phyloP scores from a whole-genome alignment of 495 filamentous ascomycete genomes.

The Penicillium canescens region DNA sequence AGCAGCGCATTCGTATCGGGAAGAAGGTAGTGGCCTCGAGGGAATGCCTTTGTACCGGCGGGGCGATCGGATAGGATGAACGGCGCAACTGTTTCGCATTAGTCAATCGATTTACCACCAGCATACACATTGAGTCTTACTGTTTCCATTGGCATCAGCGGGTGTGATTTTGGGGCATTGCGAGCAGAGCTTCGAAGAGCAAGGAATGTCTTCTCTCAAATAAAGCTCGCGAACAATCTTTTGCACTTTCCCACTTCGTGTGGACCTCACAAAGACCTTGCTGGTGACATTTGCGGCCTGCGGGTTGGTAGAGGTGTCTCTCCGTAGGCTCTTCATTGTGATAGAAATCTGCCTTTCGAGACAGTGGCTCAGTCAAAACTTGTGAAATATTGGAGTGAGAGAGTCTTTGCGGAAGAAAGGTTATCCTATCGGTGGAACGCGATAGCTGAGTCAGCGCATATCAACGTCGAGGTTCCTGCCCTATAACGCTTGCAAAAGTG shows the following conservation, averaged over 20 bases:
- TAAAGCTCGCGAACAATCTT: constrained; percentile 98
- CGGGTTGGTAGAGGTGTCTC: constrained; percentile 67
- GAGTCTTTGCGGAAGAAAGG: constrained; percentile 23
- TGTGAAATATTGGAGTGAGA: constrained; percentile 16
- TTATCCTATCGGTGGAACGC: constrained; percentile 24
- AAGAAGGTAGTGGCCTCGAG: constrained; percentile 89
- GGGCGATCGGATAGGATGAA: constrained; percentile 88
- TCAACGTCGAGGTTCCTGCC: not conserved
- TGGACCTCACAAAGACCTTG: constrained; percentile 92
- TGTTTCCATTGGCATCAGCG: constrained; percentile 71
- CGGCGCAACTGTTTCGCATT: constrained; percentile 58
- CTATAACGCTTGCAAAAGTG: too few species aligned
- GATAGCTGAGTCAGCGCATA: constrained; percentile 28
- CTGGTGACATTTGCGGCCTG: constrained; percentile 77
- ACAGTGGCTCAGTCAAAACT: constrained; percentile 7
- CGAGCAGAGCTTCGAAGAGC: constrained; percentile 86
- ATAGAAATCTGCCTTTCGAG: constrained; percentile 16
- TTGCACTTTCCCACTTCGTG: constrained; percentile 92
- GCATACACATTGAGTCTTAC: constrained; percentile 41
- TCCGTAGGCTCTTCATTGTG: constrained; percentile 88
- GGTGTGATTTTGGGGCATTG: constrained; percentile 70
- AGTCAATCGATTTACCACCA: constrained; percentile 17
- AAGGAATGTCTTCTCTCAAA: constrained; percentile 93
- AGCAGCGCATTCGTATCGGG: constrained; percentile 97
- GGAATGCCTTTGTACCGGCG: constrained; percentile 76